Base-by-base conservation (phyloP, 2,329 filamentous ascomycete genomes). In the Ascochyta fabae region DNA sequence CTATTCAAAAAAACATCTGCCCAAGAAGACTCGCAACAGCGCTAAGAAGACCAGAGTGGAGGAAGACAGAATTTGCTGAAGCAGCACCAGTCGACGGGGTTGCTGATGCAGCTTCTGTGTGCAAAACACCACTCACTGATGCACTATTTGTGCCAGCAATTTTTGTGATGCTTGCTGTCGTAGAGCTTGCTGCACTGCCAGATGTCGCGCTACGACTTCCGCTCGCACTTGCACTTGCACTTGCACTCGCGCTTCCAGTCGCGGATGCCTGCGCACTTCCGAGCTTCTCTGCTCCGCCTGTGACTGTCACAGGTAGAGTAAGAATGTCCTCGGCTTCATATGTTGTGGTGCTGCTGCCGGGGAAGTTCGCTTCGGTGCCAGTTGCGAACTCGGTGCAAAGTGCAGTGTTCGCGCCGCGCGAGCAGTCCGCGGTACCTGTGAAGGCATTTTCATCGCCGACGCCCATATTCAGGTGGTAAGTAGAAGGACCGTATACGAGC, bases 341-440 rank as follows among this genome's bases (percentile, higher is more conserved):
- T 3, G 59, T 68, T 33, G 40, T 45, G 1, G 65, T 70, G 27
- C 54, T 63, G 26, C 50, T 56, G 3, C 70, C 68, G 1, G 69
- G 68, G 33, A 59, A 61, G 38, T 72, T 71, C 1, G 69, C 69
- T 39, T 65, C 61, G 15, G 38, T 48, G 13, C 68, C 70, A 29
- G 60, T 56, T 10, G 58, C 61, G 10, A 47, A 65, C 44, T 68
- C 59, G 16, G 47, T 58, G 53, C 70, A 72, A 15, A 65, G 49
- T 2, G 61, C 66, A 6, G 43, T 31, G 12, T 31, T 58, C 8
- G 58, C 43, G 1, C 44, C 53, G 10, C 65, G 23, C 3, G 39
- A 44, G 42, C 68, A 71, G 38, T 65, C 62, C 27, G 49, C 56
- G 6, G 53, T 66, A 22, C 56, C 52, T 9, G 64, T 67, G 48